Base-by-base conservation (phyloP, 768 basidiomycete genomes). In the Russula emetica region DNA sequence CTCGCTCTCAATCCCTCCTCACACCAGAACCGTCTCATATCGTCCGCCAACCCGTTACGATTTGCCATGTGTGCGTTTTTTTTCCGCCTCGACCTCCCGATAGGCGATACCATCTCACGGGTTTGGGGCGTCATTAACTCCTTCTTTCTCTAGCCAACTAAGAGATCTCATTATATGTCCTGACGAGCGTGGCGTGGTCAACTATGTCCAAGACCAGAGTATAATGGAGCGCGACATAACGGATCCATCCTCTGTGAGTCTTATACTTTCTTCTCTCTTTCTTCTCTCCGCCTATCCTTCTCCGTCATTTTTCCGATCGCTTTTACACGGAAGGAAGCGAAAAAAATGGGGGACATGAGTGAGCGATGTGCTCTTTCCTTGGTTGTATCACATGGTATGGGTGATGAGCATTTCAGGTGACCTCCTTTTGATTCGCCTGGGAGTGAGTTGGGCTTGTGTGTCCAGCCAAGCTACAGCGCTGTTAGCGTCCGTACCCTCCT, bases 91-190 rank as follows among this genome's bases (percentile, higher is more conserved):
- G 3, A 5, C n/a, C 16, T 47, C 11, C 36, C 32, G 28, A 34
- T 24, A 14, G 53, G 28, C 24, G 24, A 50, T 50, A 28, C 52
- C 11, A 36, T 34, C 30, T 13, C 22, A 24, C 18, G 53, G 62
- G 9, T 53, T 69, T 61, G 38, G 26, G 28, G 49, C 56, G 49
- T 63, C 62, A 63, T 42, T 61, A 32, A 45, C 60, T 53, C 44
- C 50, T 57, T 1, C 13, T 58, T 53, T 3, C 24, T 14, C 16
- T 28, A 89, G 88, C 30, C 90, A 93, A 75, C 77, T 93, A 32
- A 82, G 90, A 40, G 90, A 93, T 76, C 82, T 93, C 55, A 74
- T 92, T 55, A 82, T 88, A 63, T 90, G 88, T 72, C 90, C 89
- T 1, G 77, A 82, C 6, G 82, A 85, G 66, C 76, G 80, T 14